phyloP scores from a whole-genome alignment of 2,329 filamentous ascomycete genomes.

The Westerdykella sp. region DNA sequence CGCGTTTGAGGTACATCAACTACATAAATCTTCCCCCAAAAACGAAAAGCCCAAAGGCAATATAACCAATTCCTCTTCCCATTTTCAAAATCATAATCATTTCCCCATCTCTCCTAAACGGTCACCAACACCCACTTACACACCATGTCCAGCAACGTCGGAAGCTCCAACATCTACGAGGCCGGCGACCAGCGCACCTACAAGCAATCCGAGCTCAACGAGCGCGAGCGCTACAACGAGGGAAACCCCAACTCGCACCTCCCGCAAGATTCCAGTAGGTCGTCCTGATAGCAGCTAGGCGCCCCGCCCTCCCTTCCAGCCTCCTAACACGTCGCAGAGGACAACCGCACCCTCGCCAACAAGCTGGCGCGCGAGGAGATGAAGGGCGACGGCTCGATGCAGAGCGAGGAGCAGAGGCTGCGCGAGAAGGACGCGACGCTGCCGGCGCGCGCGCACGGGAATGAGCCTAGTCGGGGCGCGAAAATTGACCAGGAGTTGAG shows the following conservation, averaged over 20 bases:
- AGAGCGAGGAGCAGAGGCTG: slow-evolving; percentile 32
- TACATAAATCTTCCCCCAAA: neutral
- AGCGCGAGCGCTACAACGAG: slow-evolving; percentile 61
- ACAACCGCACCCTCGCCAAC: slow-evolving; percentile 66
- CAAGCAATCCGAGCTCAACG: slow-evolving; percentile 47
- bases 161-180: slow-evolving; percentile 62
- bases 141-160: slow-evolving; percentile 60
- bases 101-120: neutral
- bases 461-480: slow-evolving; percentile 66
- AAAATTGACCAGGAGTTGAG: slow-evolving; percentile 64
- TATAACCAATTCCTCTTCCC: neutral
- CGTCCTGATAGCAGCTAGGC: no score
- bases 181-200: slow-evolving; percentile 67
- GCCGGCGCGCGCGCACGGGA: slow-evolving; percentile 59
- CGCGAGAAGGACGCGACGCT: slow-evolving; percentile 55
- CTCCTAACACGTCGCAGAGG: slow-evolving; percentile 47
- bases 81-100: neutral
- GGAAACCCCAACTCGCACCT: slow-evolving; percentile 64
- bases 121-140: neutral
- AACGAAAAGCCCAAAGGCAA: neutral
- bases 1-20: neutral
- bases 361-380: slow-evolving; percentile 59
- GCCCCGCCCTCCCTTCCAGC: no score
- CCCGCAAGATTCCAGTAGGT: slow-evolving; percentile 64
- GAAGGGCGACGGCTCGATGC: slow-evolving; percentile 39